Evolutionary conservation across 2,329 filamentous ascomycete species (phyloP), one percentile per base, ranked within the genome.

Genomic region (Cercospora citrullina): DNA sequence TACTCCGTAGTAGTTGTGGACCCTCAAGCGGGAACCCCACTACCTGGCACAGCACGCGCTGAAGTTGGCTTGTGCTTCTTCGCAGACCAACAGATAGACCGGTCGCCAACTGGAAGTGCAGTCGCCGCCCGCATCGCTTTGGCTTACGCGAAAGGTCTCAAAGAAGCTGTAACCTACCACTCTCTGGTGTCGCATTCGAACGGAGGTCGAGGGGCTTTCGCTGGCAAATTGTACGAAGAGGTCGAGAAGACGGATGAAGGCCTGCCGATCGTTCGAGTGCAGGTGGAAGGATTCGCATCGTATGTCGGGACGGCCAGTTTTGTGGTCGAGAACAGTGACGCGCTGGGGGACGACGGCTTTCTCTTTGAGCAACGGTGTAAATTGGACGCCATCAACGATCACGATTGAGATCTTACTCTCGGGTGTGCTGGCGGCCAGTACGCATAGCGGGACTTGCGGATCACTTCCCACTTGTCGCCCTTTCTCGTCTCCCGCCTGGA

Each of bases 1-100:
- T 83, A 84, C 65, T 79, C 78, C 4, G 75, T 84, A 18, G 80
- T 83, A 67, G 70, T 83, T 8, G 77, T 77, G 1, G 76, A 81
- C 68, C 26, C 75, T 23, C 23, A 31, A 18, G 28, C 75, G 16
- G 73, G 75, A 2, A 33, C 42, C 18, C 59, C 66, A 4, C 66
- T 71, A 12, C 58, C 26, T 2, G 72, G 64, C 5, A 72, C 73
- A 3, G 60, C 63, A 4, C 76, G 77, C 6, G 74, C 76, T 8
- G 83, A 84, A 68, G 81, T 71, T 81, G 80, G 74, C 81, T 28
- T 73, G 23, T 72, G 70, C 60, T 73, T 72, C 62, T 73, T 84
- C 68, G 81, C 81, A 0, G 79, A 83, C 30, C 79, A 81, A 63
- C 80, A 84, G 68, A 79, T 85, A 51, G 84, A 87, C 72, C 78